Conservation (phyloP, 352 stramenopile genomes). For the Hyphochytrium catenoides region DNA sequence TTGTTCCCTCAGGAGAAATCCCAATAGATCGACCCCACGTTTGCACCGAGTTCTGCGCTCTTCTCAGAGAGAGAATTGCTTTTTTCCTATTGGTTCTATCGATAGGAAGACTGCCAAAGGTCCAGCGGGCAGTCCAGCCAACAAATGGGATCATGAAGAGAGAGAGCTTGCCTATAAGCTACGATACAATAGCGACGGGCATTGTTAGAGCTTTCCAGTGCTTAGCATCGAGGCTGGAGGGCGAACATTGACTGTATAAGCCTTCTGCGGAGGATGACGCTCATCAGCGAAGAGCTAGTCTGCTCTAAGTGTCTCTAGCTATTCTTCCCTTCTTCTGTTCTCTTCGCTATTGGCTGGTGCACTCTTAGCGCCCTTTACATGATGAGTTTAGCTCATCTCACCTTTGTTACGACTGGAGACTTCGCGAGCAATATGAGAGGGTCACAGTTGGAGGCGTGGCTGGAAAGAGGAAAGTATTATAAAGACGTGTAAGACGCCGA, state of each 20-base stretch:
- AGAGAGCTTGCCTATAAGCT: conserved; percentile 59
- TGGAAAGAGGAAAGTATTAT: no score
- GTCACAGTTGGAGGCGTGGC: conserved; percentile 53
- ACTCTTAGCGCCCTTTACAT: no score
- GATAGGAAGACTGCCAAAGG: conserved; percentile 47
- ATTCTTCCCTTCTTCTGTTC: no score
- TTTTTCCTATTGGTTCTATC: conserved; percentile 34
- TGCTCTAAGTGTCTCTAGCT: no score
- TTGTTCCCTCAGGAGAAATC: conserved; percentile 54
- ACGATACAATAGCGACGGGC: background rate
- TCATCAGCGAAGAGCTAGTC: no score
- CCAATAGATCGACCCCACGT: conserved; percentile 45
- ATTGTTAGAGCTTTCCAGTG: background rate
- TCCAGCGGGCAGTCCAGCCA: conserved; percentile 38
- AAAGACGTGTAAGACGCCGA: no score
- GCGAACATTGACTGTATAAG: conserved; percentile 34
- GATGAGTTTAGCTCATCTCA: no score
- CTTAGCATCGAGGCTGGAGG: background rate
- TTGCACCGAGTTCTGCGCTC: no score
- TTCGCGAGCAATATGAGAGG: conserved; percentile 46
- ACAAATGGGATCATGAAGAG: conserved; percentile 48
- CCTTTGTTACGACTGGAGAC: conserved; percentile 30
- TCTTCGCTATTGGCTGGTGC: no score
- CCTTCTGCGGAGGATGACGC: no score
- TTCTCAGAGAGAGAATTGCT: no score